Evolutionary conservation across 2,329 filamentous ascomycete species (phyloP), one percentile per base, ranked within the genome.

Genomic region (Aureobasidium sp.): DNA sequence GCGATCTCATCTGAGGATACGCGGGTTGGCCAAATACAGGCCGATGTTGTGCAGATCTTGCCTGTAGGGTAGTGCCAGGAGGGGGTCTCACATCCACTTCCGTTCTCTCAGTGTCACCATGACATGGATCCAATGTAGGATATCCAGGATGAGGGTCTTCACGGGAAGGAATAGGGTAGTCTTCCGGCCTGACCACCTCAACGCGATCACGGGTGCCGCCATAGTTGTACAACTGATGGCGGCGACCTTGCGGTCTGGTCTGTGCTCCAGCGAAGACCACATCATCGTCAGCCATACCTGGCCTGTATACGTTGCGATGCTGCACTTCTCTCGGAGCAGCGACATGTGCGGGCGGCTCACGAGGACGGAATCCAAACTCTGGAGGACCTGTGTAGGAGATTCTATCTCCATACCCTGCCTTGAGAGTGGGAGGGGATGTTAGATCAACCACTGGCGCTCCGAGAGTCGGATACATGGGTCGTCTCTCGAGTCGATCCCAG

Each of bases 1-100:
- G 58, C 17, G 60, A 61, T 23, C 50, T 43, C 51, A 57, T 55
- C 35, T 57, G 60, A 21, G 60, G 60, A 27, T 61, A 61, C 3
- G 60, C 50, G 4, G 50, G 47, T 23, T 61, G 60, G 17, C 60
- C 60, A 31, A 38, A 61, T 9, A 57, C 51, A n/a, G 60, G 60
- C 17, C 50, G 60, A 13, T 35, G 50, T 17, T 57, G 43, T 17
- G 31, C n/a, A 50, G 38, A 10, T 37, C 42, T 43, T 25, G 50
- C 57, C 27, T 49, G 60, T 13, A 53, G 11, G 21, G 19, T 47
- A 15, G 29, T 43, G 2, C n/a, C n/a, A 29, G 25, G 37, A 33
- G 37, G 37, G 19, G 45, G 17, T 27, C 51, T 55, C 51, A 23
- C 25, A 6, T 43, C 33, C 51, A 43, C 37, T 17, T 43, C n/a